Conservation (phyloP, 495 filamentous ascomycete genomes). For the Aspergillus hancockii region DNA sequence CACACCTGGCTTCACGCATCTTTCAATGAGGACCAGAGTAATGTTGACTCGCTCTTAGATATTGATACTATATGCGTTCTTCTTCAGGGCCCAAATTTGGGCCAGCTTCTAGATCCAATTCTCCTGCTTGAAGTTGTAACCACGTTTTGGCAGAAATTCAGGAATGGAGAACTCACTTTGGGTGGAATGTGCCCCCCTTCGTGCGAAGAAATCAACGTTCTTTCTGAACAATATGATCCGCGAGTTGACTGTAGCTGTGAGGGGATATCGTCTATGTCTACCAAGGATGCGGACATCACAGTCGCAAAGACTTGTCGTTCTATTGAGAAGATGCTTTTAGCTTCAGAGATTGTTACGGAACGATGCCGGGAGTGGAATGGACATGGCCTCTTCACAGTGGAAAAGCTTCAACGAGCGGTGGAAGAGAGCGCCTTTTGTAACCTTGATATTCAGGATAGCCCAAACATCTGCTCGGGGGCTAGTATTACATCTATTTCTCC, state of each 20-base stretch:
- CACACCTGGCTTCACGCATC: conserved; percentile 17
- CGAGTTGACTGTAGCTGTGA: conserved; percentile 14
- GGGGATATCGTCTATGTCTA: neutral
- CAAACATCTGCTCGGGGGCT: conserved; percentile 14
- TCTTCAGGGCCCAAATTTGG: conserved; percentile 12
- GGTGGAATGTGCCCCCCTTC: conserved; percentile 19
- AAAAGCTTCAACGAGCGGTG: conserved; percentile 2
- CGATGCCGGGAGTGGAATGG: neutral
- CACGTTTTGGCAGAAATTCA: conserved; percentile 15
- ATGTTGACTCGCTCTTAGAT: neutral
- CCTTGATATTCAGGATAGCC: conserved; percentile 10
- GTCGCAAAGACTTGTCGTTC: neutral
- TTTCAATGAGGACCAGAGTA: neutral
- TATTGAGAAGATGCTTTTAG: conserved; percentile 1
- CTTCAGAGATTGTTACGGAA: neutral
- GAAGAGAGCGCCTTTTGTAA: conserved; percentile 17
- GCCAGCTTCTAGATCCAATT: conserved; percentile 12
- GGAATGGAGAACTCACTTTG: conserved; percentile 10
- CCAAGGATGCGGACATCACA: neutral
- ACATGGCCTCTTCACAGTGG: neutral
- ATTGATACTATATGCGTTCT: conserved; percentile 10
- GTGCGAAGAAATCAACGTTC: conserved; percentile 19
- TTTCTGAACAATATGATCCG: conserved; percentile 23
- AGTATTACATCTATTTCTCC: conserved; percentile 11
- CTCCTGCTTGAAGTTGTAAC: conserved; percentile 5